These are phyloP conservation scores for Iris pallida DNA, from an alignment of 116 monocot genomes.

Conservation along the genomic window DNA sequence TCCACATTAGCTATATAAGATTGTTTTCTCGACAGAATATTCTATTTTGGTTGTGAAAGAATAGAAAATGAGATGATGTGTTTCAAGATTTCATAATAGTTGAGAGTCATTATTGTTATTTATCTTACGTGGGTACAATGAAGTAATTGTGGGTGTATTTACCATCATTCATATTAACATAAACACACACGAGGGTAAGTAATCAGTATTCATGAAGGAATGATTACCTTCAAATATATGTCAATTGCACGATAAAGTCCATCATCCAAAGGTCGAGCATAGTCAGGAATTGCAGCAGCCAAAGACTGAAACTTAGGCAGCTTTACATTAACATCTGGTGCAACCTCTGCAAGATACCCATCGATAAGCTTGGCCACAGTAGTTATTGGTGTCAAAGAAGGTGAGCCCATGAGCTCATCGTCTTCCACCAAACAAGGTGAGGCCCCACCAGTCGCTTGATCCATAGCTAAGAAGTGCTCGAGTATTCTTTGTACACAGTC, in stretches of 20 bases:
- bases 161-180: too few species aligned
- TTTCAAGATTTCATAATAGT: too few species aligned
- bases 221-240: slow-evolving; percentile 79
- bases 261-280: slow-evolving; percentile 74
- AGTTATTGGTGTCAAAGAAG: slow-evolving; percentile 48
- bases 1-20: too few species aligned
- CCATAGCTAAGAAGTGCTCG: slow-evolving; percentile 64
- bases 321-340: slow-evolving; percentile 75
- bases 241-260: slow-evolving; percentile 91
- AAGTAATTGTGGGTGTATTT: too few species aligned
- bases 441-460: slow-evolving; percentile 39
- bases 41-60: too few species aligned
- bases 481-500: slow-evolving; percentile 67
- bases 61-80: too few species aligned
- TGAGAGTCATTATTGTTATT: too few species aligned
- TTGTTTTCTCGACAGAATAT: too few species aligned
- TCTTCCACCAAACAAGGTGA: slow-evolving; percentile 52
- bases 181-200: too few species aligned
- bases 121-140: too few species aligned
- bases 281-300: slow-evolving; percentile 59
- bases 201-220: too few species aligned
- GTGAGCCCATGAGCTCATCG: slow-evolving; percentile 36
- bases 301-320: slow-evolving; percentile 58
- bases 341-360: slow-evolving; percentile 69
- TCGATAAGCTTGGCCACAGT: slow-evolving; percentile 70